A percentile compares a stretch with the other conserved stretches of the same genome.
Evolutionary conservation across 371 early-diverging fungal genomes (phyloP).

Genomic region (Mortierella sp.): DNA sequence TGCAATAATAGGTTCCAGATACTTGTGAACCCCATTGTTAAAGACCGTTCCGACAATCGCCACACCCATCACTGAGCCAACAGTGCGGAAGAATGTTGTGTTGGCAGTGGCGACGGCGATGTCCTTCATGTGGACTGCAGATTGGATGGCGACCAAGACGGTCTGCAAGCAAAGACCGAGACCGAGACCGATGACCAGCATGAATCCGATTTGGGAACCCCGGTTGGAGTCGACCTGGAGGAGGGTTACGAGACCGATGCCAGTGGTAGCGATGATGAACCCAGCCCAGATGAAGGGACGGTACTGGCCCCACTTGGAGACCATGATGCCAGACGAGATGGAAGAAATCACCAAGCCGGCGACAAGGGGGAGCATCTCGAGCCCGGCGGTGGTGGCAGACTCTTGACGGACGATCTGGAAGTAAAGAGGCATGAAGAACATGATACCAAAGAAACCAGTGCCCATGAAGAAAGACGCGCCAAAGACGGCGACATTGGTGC

Average conservation of each 20-base stretch:
- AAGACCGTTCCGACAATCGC: constrained; percentile 69
- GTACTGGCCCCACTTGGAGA: constrained; percentile 65
- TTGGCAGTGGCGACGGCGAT: constrained; percentile 78
- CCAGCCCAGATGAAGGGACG: constrained; percentile 66
- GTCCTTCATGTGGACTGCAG: constrained; percentile 62
- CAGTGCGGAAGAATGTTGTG: constrained; percentile 66
- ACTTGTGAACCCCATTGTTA: constrained; percentile 56
- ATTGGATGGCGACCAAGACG: constrained; percentile 70
- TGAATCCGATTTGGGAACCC: constrained; percentile 62
- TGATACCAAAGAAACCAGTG: constrained; percentile 59
- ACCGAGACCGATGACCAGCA: constrained; percentile 68
- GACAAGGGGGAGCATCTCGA: constrained; percentile 76
- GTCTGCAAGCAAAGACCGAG: constrained; percentile 76
- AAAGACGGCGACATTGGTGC: constrained; percentile 48
- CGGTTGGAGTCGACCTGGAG: constrained; percentile 56
- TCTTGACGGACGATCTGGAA: constrained; percentile 73
- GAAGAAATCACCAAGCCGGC: constrained; percentile 62
- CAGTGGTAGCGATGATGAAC: constrained; percentile 61
- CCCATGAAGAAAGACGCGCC: constrained; percentile 60
- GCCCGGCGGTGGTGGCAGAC: constrained; percentile 67
- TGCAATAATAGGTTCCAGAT: constrained; percentile 30
- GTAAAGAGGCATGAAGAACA: constrained; percentile 74
- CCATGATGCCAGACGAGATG: constrained; percentile 65
- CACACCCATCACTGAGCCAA: constrained; percentile 80
- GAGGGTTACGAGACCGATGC: constrained; percentile 64